These are phyloP conservation scores for Rhododendron ferrugineum DNA, from an alignment of 148 eudicot species.

Conservation along the genomic window DNA sequence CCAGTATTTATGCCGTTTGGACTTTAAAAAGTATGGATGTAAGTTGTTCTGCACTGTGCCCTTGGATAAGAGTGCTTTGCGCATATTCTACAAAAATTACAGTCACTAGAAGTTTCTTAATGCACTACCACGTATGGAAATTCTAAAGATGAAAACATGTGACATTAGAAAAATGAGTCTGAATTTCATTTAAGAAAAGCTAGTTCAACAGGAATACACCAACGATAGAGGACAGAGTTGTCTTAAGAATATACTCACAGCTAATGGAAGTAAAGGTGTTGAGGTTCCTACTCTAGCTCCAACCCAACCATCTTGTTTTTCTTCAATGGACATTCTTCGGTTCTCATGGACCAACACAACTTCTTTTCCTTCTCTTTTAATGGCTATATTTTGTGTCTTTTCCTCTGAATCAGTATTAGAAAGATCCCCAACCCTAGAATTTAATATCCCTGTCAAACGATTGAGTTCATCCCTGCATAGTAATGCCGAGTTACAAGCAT, in stretches of 20 bases:
- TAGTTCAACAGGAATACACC: neutral
- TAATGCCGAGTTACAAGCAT: neutral
- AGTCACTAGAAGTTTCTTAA: neutral
- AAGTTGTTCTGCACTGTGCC: neutral
- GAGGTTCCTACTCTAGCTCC: slow-evolving; percentile 30
- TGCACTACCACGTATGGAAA: neutral
- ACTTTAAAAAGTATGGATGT: neutral
- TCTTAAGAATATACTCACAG: slow-evolving; percentile 36
- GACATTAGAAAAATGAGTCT: neutral
- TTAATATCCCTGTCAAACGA: slow-evolving; percentile 64
- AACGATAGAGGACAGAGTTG: neutral
- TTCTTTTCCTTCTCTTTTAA: slow-evolving; percentile 29
- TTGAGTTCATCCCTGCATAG: slow-evolving; percentile 65
- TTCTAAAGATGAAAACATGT: neutral
- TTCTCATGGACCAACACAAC: slow-evolving; percentile 24
- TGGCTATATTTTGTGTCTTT: slow-evolving; percentile 12
- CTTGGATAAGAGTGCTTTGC: neutral
- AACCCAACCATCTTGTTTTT: slow-evolving; percentile 27
- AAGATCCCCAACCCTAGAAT: slow-evolving; percentile 41
- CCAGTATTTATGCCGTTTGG: neutral
- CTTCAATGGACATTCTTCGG: slow-evolving; percentile 22
- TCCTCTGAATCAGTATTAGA: slow-evolving; percentile 34
- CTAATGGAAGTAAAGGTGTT: slow-evolving; percentile 35
- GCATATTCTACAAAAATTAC: neutral
- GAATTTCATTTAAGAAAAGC: neutral